Evolutionary conservation across 768 basidiomycete species (phyloP), one percentile per base, ranked within the genome.

Genomic region (Kwoniella dendrophila): DNA sequence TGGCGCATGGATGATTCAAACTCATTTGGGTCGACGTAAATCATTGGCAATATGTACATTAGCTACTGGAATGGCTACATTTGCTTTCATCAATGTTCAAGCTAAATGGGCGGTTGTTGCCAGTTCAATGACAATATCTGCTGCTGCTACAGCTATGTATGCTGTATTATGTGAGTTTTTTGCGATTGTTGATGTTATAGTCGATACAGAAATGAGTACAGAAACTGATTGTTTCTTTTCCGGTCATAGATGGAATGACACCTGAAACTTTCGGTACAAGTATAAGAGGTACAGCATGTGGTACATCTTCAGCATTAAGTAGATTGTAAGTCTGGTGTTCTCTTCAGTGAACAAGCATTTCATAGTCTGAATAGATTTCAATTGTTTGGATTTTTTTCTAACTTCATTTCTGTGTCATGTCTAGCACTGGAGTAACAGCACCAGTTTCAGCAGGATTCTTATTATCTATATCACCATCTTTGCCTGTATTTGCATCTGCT

Each of bases 91-190:
- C 38, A 34, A 41, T 1, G 76, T 75, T 2, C 38, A 58, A 22
- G 49, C 64, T 32, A 62, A 71, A n/a, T 70, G 66, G 63, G 77
- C 74, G 2, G 73, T 77, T 24, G 66, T 74, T 20, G 58, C 70
- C 36, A 72, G 72, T 48, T 74, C 75, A 1, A 77, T 75, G 73
- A 27, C 75, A 4, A 73, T 78, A 38, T 66, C 70, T 11, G 57
- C 62, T n/a, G 74, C 77, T 26, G 77, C 74, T 4, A 76, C 75
- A 11, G 76, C 76, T 1, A 78, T 78, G 77, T 78, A 78, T 59
- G 77, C 77, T 24, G 75, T 78, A 3, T 57, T 78, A 8, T 78
- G 77, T 77, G 43, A 68, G 77, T 73, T 4, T 2, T 41, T 26
- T 11, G 27, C 38, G 16, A 12, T 22, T 22, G n/a, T 49, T 43